Percentiles rank a stretch among this genome's conserved stretches.
Conservation (phyloP, 176 grass and related monocot species). For the Rhynchospora breviuscula region DNA sequence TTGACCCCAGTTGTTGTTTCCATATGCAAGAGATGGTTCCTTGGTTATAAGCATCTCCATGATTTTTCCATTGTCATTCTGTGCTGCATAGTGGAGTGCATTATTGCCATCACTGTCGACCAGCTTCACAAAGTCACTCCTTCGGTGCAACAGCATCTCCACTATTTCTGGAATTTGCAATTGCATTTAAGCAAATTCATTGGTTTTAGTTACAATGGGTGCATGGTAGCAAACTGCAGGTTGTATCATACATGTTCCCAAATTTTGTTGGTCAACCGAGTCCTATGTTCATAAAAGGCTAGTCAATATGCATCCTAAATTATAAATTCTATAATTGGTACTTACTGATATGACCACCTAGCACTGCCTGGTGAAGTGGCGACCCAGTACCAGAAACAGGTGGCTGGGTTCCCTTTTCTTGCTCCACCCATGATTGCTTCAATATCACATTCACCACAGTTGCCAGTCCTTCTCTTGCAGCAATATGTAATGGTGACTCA, state of each 20-base stretch:
- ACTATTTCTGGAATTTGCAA: constrained; percentile 29
- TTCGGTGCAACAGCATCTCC: constrained; percentile 41
- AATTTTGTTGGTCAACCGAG: not conserved
- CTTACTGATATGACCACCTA: constrained; percentile 59
- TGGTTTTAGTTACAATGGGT: no score
- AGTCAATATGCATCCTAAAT: not conserved
- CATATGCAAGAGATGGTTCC: constrained; percentile 37
- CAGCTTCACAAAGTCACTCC: constrained; percentile 10
- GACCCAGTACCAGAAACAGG: constrained; percentile 37
- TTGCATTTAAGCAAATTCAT: not conserved
- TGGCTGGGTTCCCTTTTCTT: not conserved
- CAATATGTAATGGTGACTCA: constrained; percentile 62
- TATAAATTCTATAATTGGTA: not conserved
- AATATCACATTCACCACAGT: constrained; percentile 44
- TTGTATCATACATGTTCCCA: not conserved
- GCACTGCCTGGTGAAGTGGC: constrained; percentile 56
- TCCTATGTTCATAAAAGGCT: not conserved
- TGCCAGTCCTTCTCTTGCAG: constrained; percentile 46
- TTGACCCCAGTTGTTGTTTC: constrained; percentile 14
- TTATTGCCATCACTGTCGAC: constrained; percentile 34
- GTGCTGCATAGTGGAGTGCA: constrained; percentile 64
- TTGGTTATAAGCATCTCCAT: constrained; percentile 36
- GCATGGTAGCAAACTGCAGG: no score
- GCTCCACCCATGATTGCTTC: constrained; percentile 23
- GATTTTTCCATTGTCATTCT: constrained; percentile 37